Evolutionary conservation across 2,329 filamentous ascomycete species (phyloP), one percentile per base, ranked within the genome.

Genomic region (Pseudovirgaria hyperparasitica): DNA sequence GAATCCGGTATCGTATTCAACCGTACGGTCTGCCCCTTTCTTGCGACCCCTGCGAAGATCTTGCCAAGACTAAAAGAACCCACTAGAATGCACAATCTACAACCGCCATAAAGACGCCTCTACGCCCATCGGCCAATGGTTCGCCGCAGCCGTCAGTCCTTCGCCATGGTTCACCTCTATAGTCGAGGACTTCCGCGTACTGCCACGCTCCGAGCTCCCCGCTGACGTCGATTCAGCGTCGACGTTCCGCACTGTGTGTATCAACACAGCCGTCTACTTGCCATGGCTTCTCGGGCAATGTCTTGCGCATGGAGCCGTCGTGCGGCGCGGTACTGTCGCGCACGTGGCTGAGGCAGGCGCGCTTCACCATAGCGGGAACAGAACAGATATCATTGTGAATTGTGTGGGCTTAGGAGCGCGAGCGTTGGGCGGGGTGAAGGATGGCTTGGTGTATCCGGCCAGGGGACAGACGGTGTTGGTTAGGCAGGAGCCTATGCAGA

Each of bases 241-340:
- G 26, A 63, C 67, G 29, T 93, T 90, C 52, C 82, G 72, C 6
- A 87, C 81, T 1, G 76, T 93, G 21, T 94, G 86, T 57, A 87
- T 94, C 51, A 94, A 96, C 57, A 82, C 82, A 0, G 72, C 80
- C 22, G 57, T 94, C 31, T 96, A 94, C 55, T 71, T 94, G 2
- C 73, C 82, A 4, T 94, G 81, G 72, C 73, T 96, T 0, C 62
- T 81, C 0, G 79, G 81, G 1, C 76, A 90, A 56, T 92, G 82
- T 50, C 64, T 80, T 16, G 73, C 72, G 40, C 70, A 73, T 30
- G 81, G 82, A 16, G 78, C 81, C 5, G 60, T 72, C 1, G 60
- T 65, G 33, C 55, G 52, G 19, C 48, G 61, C 16, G 57, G 52
- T 22, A 47, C 58, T 14, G 47, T 60, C 24, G 54, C 58, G n/a